phyloP scores from a whole-genome alignment of 2,329 filamentous ascomycete species.

The Biscogniauxia sp. region DNA sequence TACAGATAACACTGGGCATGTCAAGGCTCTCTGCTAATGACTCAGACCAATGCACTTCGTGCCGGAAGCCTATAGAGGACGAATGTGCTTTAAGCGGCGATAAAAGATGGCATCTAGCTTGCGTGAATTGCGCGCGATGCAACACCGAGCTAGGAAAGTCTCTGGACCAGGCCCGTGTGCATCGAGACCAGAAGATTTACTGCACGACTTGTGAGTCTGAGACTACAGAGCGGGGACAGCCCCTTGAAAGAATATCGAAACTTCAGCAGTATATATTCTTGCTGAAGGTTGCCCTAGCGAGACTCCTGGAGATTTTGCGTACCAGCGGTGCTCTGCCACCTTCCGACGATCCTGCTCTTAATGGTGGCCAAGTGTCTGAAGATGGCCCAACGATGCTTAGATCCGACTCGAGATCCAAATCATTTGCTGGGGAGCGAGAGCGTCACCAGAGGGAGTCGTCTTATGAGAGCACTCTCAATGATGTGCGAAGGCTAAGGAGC shows the following conservation, averaged over 20 bases:
- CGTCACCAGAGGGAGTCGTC: constrained; percentile 66
- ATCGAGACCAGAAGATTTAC: constrained; percentile 65
- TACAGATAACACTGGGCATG: constrained; percentile 65
- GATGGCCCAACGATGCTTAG: constrained; percentile 60
- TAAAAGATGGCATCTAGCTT: constrained; percentile 79
- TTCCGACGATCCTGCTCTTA: constrained; percentile 68
- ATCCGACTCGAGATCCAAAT: constrained; percentile 70
- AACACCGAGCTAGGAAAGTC: constrained; percentile 64
- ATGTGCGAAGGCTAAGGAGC: constrained; percentile 87
- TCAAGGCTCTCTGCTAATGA: constrained; percentile 68
- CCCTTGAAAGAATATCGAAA: constrained; percentile 75
- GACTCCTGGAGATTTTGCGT: constrained; percentile 82
- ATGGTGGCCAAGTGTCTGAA: constrained; percentile 60
- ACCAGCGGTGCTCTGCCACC: constrained; percentile 78
- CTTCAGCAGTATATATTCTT: constrained; percentile 94
- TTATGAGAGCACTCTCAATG: constrained; percentile 93
- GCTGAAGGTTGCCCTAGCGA: constrained; percentile 83
- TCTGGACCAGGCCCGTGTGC: constrained; percentile 69
- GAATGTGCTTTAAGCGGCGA: constrained; percentile 78
- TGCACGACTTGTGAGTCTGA: constrained; percentile 66
- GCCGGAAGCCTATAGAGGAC: constrained; percentile 87
- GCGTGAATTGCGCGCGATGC: constrained; percentile 72
- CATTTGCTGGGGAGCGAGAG: constrained; percentile 64
- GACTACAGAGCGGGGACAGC: constrained; percentile 48
- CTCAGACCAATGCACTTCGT: constrained; percentile 81